Conservation (phyloP, 164 flowering plant species). For the Kingdonia uniflora region DNA sequence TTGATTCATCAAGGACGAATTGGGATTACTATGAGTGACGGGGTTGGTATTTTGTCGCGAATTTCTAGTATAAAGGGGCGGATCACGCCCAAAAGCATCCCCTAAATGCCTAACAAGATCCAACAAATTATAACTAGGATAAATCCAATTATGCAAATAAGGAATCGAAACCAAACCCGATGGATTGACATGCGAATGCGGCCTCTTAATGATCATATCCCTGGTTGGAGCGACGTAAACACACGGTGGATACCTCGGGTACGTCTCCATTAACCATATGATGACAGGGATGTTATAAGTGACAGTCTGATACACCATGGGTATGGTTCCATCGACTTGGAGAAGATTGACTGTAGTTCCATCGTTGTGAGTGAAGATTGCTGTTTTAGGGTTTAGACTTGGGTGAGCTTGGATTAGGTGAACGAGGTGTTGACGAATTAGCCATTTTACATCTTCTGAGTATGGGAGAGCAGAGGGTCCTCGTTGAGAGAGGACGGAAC, state of each 20-base stretch:
- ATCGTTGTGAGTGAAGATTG: not conserved
- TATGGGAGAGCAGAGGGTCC: not conserved
- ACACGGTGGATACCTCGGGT: not conserved
- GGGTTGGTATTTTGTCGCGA: too few relatives aligned
- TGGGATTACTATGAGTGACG: too few relatives aligned
- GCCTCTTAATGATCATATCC: not conserved
- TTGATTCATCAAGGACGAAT: too few relatives aligned
- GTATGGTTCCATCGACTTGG: not conserved
- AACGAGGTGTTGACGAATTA: not conserved
- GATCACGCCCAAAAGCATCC: not conserved
- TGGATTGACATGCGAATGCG: not conserved
- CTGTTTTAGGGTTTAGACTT: not conserved
- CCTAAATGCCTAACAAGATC: not conserved
- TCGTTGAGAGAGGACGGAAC: not conserved
- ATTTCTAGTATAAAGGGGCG: not conserved
- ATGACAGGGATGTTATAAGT: slow-evolving; percentile 1
- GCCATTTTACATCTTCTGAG: not conserved
- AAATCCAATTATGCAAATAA: not conserved
- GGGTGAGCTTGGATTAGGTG: not conserved
- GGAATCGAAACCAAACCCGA: not conserved
- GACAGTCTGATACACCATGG: not conserved
- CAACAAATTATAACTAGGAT: not conserved
- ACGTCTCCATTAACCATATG: not conserved
- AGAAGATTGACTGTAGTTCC: not conserved
- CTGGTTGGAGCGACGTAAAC: not conserved